Evolutionary conservation across 192 early-diverging fungal genomes (phyloP), one percentile per base, ranked within the genome.

Genomic region (Linnemannia schmuckeri): DNA sequence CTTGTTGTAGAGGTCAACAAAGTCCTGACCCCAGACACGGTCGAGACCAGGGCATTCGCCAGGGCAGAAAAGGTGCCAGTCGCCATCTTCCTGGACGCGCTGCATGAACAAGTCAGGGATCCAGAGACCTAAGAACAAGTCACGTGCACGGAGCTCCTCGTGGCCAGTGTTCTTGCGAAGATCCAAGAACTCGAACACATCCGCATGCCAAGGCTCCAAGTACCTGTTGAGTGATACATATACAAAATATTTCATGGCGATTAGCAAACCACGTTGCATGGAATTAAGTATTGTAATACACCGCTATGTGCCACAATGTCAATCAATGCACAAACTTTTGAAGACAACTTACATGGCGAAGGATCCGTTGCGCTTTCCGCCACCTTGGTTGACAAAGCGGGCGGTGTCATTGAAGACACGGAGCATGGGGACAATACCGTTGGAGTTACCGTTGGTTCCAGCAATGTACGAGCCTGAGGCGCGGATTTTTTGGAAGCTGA

Each of bases 371-470:
- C 98, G 93, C 90, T 98, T 98, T 93, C 97, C 97, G 47, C 97
- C 98, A 75, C 98, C 97, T 87, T 99, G 98, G 89, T 97, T 97
- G 40, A 99, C 98, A 88, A 97, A 99, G 41, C 98, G 94, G 22
- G 98, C 98, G 17, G 98, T 99, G 90, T 98, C 97, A 91, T 99
- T 98, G 87, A 94, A 99, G 35, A 99, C 98, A 47, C 98, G 94
- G 55, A 99, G 91, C 98, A 99, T 99, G 10, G 98, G 98, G 33
- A 99, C 92, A 77, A 99, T 94, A 6, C 98, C 98, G 84, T 99
- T 99, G 35, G 98, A 99, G 69, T 93, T 92, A 72, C 98, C 98
- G 87, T 98, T 98, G 73, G 98, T 99, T 18, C 98, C 98, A 44
- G 98, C 97, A 90, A 98, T 98, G 87, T 97, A 99, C 13, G 98